A percentile compares a stretch with the other conserved stretches of the same genome.
Conservation (phyloP, 2,329 filamentous ascomycete genomes). For the Neurospora sp. region DNA sequence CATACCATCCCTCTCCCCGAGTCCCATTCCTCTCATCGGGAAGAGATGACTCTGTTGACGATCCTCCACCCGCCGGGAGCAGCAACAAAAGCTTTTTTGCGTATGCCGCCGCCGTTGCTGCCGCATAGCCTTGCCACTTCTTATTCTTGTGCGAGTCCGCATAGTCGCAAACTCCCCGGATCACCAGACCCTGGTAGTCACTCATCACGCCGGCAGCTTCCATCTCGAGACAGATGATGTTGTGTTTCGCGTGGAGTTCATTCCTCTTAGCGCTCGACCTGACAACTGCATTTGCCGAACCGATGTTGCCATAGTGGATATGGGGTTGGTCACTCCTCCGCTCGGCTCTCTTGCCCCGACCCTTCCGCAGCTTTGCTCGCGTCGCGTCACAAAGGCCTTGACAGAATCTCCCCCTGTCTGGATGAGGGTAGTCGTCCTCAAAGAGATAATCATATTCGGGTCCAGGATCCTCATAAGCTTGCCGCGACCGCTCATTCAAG, state of each 20-base stretch:
- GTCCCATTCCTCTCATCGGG: too few relatives aligned
- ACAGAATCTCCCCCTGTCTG: too few relatives aligned
- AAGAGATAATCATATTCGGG: neutral
- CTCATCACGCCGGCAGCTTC: slow-evolving; percentile 22
- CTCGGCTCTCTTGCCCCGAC: too few relatives aligned
- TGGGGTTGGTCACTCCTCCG: neutral
- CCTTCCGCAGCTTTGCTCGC: too few relatives aligned
- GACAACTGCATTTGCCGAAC: slow-evolving; percentile 8
- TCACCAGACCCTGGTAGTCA: slow-evolving; percentile 22
- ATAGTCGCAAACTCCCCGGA: slow-evolving; percentile 28
- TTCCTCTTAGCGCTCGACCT: slow-evolving; percentile 6
- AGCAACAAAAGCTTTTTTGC: slow-evolving; percentile 11
- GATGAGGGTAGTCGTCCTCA: neutral
- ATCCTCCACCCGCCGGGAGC: too few relatives aligned
- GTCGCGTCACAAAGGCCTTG: too few relatives aligned
- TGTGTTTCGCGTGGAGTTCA: slow-evolving; percentile 1
- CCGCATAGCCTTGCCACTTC: slow-evolving; percentile 22
- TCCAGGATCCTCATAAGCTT: too few relatives aligned
- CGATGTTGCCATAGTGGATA: slow-evolving; percentile 9
- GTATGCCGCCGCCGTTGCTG: slow-evolving; percentile 22
- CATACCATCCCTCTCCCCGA: too few relatives aligned
- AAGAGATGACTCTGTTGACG: too few relatives aligned
- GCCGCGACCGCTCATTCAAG: too few relatives aligned
- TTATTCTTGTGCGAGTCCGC: slow-evolving; percentile 25
- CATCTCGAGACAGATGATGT: slow-evolving; percentile 19